Conservation (phyloP, 2,329 filamentous ascomycete species). For the Xylaria sp. region DNA sequence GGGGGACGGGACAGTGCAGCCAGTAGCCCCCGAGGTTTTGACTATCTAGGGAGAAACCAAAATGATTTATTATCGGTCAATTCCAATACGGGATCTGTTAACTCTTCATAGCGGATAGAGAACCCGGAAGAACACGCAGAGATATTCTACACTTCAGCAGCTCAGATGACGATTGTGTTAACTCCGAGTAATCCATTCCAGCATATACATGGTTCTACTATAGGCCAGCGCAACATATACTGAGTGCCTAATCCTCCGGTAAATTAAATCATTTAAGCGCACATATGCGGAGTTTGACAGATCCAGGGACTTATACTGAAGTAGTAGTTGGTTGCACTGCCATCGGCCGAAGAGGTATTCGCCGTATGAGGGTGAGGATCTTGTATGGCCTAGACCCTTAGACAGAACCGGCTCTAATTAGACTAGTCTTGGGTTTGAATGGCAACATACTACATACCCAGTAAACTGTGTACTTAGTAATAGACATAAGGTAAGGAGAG, state of each 20-base stretch:
- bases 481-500: not conserved
- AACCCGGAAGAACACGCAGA: not conserved
- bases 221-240: not conserved
- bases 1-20: not conserved
- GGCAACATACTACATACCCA: not conserved
- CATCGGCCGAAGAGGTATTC: conserved; percentile 2
- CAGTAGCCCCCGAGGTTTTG: not conserved
- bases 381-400: not conserved
- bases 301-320: not conserved
- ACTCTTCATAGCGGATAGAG: not conserved
- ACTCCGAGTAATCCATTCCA: not conserved
- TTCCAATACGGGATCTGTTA: not conserved
- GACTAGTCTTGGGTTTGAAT: not conserved
- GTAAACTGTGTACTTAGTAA: not conserved
- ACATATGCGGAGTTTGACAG: not conserved
- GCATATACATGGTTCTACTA: not conserved
- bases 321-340: not conserved
- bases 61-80: not conserved
- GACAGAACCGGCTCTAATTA: not conserved
- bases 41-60: too few species aligned
- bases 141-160: not conserved
- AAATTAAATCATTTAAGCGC: not conserved
- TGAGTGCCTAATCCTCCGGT: not conserved
- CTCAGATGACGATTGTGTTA: not conserved
- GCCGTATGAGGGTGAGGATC: not conserved